These are phyloP conservation scores for Suillus alpinus DNA, from an alignment of 768 basidiomycete genomes.

Conservation along the genomic window DNA sequence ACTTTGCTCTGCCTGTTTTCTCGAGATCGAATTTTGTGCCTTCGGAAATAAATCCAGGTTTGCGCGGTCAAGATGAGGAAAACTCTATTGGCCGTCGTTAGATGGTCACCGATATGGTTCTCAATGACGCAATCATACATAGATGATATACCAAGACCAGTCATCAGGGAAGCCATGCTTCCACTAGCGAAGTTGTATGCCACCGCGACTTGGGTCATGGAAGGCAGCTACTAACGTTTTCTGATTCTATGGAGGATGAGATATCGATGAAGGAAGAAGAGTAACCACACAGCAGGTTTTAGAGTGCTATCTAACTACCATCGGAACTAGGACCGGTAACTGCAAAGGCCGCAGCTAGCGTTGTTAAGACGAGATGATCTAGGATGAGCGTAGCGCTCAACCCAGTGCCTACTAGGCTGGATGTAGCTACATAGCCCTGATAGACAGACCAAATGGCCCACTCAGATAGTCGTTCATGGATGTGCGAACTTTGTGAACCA, in stretches of 20 bases:
- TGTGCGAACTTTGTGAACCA: neutral
- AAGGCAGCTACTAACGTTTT: neutral
- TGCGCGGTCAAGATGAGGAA: neutral
- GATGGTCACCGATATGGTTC: neutral
- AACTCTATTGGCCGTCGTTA: neutral
- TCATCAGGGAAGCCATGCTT: neutral
- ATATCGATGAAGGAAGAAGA: neutral
- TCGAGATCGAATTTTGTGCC: neutral
- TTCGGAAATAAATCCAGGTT: neutral
- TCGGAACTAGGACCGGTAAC: neutral
- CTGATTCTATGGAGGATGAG: neutral
- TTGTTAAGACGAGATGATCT: neutral
- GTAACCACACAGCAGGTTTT: neutral
- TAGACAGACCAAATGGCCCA: too few species aligned
- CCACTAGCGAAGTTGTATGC: neutral
- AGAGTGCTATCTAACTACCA: neutral
- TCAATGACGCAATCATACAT: neutral
- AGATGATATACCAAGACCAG: constrained; percentile 1
- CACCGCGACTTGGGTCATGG: neutral
- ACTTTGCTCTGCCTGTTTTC: neutral
- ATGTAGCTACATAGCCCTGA: too few species aligned
- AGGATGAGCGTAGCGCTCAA: neutral
- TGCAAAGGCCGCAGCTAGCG: neutral
- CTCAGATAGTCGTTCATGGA: too few species aligned
- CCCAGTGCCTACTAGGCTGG: too few species aligned